Percentiles rank a stretch among this genome's conserved stretches.
Evolutionary conservation across 345 rosid genomes (phyloP).

Genomic region (Trapa incisa): DNA sequence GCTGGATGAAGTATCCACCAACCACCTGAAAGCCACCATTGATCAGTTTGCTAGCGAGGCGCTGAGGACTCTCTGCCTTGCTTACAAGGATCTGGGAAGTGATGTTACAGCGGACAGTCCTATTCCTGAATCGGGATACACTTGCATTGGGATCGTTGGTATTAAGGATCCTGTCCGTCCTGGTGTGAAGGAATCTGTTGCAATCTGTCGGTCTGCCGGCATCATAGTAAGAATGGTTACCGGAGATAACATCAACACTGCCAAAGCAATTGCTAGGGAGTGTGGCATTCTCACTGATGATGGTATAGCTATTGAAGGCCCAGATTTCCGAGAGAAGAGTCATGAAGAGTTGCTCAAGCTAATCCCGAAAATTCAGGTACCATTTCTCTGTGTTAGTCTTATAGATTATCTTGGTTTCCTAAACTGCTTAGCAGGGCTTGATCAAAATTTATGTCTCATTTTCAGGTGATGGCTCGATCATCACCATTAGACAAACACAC

Average conservation of each 20-base stretch:
- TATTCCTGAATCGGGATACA: conserved; percentile 52
- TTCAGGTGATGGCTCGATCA: conserved; percentile 92
- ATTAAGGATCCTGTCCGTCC: conserved; percentile 95
- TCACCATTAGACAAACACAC: conserved; percentile 92
- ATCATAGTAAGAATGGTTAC: conserved; percentile 93
- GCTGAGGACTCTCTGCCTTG: conserved; percentile 79
- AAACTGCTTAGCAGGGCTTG: not conserved
- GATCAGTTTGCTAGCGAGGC: conserved; percentile 79
- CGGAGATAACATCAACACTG: conserved; percentile 88
- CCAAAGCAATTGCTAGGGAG: conserved; percentile 87
- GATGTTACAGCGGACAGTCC: conserved; percentile 44
- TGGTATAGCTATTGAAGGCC: conserved; percentile 81
- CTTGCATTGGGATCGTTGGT: conserved; percentile 80
- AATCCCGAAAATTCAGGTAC: conserved; percentile 90
- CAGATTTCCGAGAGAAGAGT: conserved; percentile 68
- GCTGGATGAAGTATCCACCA: conserved; percentile 47
- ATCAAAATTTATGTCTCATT: not conserved
- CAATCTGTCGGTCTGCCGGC: conserved; percentile 76
- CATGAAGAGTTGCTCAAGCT: conserved; percentile 53
- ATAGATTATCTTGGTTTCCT: not conserved
- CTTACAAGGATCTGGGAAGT: conserved; percentile 44
- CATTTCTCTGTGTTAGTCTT: not conserved
- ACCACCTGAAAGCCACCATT: conserved; percentile 49
- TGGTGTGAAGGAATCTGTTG: conserved; percentile 85
- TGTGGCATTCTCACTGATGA: conserved; percentile 88